Conservation (phyloP, 768 basidiomycete genomes). For the Mycena floridula region DNA sequence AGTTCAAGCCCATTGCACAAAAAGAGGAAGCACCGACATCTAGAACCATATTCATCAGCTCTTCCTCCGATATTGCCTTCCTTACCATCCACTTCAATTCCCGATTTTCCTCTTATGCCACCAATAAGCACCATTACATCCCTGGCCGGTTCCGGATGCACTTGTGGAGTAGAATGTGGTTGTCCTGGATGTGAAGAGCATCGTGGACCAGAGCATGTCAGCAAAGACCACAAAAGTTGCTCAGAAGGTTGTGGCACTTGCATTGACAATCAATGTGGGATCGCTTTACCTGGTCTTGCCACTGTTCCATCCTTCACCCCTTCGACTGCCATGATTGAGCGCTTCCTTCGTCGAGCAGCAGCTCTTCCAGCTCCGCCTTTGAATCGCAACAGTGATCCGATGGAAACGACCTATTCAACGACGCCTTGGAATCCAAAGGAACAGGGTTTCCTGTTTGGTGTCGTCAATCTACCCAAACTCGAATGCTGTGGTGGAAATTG, state of each 20-base stretch:
- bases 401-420: slow-evolving; percentile 42
- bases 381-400: slow-evolving; percentile 44
- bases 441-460: slow-evolving; percentile 36
- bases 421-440: slow-evolving; percentile 29
- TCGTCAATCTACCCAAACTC: slow-evolving; percentile 56
- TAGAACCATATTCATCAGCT: slow-evolving; percentile 25
- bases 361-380: slow-evolving; percentile 55
- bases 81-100: slow-evolving; percentile 24
- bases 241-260: slow-evolving; percentile 57
- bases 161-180: slow-evolving; percentile 60
- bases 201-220: slow-evolving; percentile 45
- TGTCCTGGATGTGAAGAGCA: slow-evolving; percentile 75
- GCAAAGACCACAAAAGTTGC: slow-evolving; percentile 39
- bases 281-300: slow-evolving; percentile 33
- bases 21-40: slow-evolving; percentile 8
- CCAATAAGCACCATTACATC: slow-evolving; percentile 53
- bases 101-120: slow-evolving; percentile 52
- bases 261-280: slow-evolving; percentile 43
- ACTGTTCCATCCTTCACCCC: no score
- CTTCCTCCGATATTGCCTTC: slow-evolving; percentile 42
- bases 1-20: slow-evolving; percentile 1
- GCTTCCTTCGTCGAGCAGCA: slow-evolving; percentile 65
- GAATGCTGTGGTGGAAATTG: slow-evolving; percentile 63
- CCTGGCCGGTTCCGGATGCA: slow-evolving; percentile 64
- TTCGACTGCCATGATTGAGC: slow-evolving; percentile 39